Conservation (phyloP, 352 stramenopile species). For the Salisapilia sapeloensis region DNA sequence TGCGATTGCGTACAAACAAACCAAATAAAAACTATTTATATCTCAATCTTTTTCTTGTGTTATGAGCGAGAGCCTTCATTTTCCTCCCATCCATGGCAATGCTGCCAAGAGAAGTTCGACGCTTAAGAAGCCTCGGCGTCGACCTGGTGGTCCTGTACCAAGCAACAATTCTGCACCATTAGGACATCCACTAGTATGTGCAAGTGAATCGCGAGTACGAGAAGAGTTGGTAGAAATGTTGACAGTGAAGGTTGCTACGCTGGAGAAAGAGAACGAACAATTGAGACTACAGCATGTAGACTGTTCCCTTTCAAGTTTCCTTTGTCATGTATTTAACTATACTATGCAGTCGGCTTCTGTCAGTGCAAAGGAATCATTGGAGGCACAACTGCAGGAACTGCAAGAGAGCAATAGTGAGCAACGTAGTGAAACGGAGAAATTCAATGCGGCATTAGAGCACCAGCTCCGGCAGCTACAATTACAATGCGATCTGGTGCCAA, state of each 20-base stretch:
- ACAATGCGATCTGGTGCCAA: slow-evolving; percentile 15
- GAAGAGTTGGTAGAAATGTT: slow-evolving; percentile 50
- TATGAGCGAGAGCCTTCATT: too few relatives aligned
- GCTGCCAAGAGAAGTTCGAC: too few relatives aligned
- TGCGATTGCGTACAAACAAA: too few relatives aligned
- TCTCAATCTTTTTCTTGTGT: too few relatives aligned
- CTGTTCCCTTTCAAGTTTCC: neutral
- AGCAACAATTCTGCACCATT: too few relatives aligned
- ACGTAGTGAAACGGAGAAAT: neutral
- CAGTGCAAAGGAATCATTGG: slow-evolving; percentile 5
- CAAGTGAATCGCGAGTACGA: slow-evolving; percentile 34
- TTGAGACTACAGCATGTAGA: slow-evolving; percentile 16
- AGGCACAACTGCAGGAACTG: slow-evolving; percentile 12
- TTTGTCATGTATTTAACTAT: neutral
- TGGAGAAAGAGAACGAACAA: slow-evolving; percentile 39
- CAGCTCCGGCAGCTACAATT: slow-evolving; percentile 3
- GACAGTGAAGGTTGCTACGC: slow-evolving; percentile 32
- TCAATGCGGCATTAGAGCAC: slow-evolving; percentile 1
- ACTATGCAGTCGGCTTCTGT: slow-evolving; percentile 5
- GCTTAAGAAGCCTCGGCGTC: too few relatives aligned
- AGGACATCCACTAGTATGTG: too few relatives aligned
- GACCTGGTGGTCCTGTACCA: too few relatives aligned
- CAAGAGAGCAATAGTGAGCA: slow-evolving; percentile 3
- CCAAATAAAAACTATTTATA: too few relatives aligned
- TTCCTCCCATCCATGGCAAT: too few relatives aligned